These are phyloP conservation scores for Pulveroboletus ravenelii DNA, from an alignment of 768 basidiomycete species.

Conservation along the genomic window DNA sequence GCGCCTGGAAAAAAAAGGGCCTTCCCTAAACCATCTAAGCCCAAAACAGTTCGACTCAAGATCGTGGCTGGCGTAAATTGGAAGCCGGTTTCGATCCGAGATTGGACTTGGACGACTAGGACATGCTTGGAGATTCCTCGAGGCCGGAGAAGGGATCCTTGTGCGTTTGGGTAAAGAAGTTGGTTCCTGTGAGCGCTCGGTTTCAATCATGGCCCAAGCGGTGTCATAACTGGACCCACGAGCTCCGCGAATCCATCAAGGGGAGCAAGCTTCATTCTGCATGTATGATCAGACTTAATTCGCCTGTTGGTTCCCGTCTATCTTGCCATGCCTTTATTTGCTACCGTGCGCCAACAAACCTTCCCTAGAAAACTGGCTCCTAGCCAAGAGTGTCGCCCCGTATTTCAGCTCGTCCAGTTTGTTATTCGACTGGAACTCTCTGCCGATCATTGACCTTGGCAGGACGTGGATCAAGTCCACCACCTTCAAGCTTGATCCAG, in stretches of 20 bases:
- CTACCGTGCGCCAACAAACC: conserved; percentile 25
- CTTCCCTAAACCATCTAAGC: conserved; percentile 30
- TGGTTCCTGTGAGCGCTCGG: conserved; percentile 30
- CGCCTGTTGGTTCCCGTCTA: conserved; percentile 23
- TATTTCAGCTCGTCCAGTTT: conserved; percentile 26
- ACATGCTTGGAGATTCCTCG: conserved; percentile 40
- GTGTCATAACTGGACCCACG: conserved; percentile 25
- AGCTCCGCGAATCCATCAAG: conserved; percentile 32
- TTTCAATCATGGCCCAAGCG: conserved; percentile 29
- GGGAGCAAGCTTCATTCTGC: conserved; percentile 26
- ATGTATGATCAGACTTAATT: conserved; percentile 33
- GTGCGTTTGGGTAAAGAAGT: conserved; percentile 18
- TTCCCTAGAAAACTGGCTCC: conserved; percentile 22
- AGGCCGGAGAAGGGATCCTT: conserved; percentile 34
- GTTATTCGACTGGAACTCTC: conserved; percentile 20
- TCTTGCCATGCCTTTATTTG: conserved; percentile 31
- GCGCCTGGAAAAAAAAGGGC: conserved; percentile 24
- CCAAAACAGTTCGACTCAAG: conserved; percentile 44
- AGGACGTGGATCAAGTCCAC: conserved; percentile 6
- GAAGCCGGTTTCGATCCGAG: conserved; percentile 33
- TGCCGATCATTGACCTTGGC: conserved; percentile 28
- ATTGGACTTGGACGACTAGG: conserved; percentile 27
- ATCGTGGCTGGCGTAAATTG: conserved; percentile 41
- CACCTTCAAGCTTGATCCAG: conserved; percentile 8
- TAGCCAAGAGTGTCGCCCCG: conserved; percentile 11